phyloP scores from a whole-genome alignment of 352 stramenopile species.

The Aphanomyces stellatus region DNA sequence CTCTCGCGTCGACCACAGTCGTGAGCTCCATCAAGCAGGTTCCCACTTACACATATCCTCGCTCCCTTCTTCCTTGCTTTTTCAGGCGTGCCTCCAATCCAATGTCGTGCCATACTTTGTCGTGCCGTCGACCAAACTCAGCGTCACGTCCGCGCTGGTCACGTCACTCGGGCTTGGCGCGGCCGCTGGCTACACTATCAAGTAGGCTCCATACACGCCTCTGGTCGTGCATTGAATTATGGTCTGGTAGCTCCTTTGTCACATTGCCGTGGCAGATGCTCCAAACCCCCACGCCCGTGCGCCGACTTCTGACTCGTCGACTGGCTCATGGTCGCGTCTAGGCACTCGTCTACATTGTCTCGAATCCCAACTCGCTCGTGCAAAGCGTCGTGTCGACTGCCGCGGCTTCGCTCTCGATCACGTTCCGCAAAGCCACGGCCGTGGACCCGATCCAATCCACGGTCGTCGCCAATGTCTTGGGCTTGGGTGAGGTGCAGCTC shows the following conservation, averaged over 20 bases:
- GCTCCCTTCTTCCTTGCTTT: not conserved
- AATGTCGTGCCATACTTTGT: conserved; percentile 16
- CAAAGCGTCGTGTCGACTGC: not conserved
- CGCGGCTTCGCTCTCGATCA: not conserved
- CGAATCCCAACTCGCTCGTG: not conserved
- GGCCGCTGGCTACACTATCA: not conserved
- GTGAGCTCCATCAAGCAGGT: not conserved
- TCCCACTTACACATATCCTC: not conserved
- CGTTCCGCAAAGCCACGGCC: not conserved
- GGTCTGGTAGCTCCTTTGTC: not conserved
- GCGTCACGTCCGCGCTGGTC: not conserved
- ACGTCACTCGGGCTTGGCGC: not conserved
- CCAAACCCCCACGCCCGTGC: not conserved
- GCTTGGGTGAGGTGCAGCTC: not conserved
- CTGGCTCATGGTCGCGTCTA: too few relatives aligned
- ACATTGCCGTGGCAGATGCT: not conserved
- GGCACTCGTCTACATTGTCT: too few relatives aligned
- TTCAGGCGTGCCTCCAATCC: not conserved
- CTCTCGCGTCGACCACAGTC: not conserved
- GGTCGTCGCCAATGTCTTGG: not conserved
- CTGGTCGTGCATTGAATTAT: not conserved
- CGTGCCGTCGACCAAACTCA: not conserved
- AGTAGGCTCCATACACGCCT: not conserved
- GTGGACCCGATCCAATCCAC: not conserved
- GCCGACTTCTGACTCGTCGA: not conserved